Evolutionary conservation across 2,329 filamentous ascomycete genomes (phyloP).

Genomic region (Aspergillus nomiae): DNA sequence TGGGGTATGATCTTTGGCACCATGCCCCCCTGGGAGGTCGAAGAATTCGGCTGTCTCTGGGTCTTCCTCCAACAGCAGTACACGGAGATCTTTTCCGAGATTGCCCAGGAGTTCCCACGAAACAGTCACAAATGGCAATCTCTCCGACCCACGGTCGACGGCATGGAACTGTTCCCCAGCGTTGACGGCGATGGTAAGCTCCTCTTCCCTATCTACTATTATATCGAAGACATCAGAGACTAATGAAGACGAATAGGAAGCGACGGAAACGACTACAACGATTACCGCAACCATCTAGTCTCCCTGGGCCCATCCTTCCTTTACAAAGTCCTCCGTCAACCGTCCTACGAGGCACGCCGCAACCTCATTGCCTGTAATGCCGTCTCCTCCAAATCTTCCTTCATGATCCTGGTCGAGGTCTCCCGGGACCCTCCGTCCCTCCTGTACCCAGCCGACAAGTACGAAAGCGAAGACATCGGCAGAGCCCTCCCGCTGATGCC

Average conservation of each 20-base stretch:
- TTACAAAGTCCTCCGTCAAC: conserved; percentile 12
- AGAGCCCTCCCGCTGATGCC: conserved; percentile 7
- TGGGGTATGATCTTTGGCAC: conserved; percentile 19
- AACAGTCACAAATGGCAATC: conserved; percentile 15
- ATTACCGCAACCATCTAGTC: conserved; percentile 21
- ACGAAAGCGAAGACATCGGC: conserved; percentile 1
- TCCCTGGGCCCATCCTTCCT: conserved; percentile 19
- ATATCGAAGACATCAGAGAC: neutral
- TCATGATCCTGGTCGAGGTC: conserved; percentile 15
- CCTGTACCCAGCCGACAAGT: conserved; percentile 11
- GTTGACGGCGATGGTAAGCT: conserved; percentile 11
- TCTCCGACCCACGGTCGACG: conserved; percentile 13
- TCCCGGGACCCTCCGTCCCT: conserved; percentile 7
- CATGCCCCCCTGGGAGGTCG: conserved; percentile 20
- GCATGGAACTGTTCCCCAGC: conserved; percentile 14
- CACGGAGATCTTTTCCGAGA: conserved; percentile 12
- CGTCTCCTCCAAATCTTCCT: conserved; percentile 18
- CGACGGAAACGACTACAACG: conserved; percentile 13
- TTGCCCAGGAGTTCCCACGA: conserved; percentile 16
- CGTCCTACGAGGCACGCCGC: conserved; percentile 8
- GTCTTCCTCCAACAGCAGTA: conserved; percentile 16
- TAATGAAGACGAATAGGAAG: neutral
- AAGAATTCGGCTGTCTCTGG: conserved; percentile 20
- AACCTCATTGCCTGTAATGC: conserved; percentile 16
- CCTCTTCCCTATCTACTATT: neutral